Conservation (phyloP, 164 flowering plant species). For the Vitis amurensis region DNA sequence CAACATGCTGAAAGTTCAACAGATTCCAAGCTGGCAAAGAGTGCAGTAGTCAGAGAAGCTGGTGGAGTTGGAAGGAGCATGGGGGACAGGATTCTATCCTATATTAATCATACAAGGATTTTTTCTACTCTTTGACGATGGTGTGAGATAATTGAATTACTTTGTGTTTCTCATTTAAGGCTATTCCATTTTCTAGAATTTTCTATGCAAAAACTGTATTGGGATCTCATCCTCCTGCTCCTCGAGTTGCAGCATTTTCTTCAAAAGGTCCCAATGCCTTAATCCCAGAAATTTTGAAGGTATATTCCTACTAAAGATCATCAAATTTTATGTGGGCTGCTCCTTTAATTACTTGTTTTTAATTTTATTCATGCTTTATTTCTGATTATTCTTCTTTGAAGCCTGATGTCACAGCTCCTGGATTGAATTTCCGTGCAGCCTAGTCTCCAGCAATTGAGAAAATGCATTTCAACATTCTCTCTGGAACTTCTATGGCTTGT, state of each 20-base stretch:
- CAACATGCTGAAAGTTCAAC: constrained; percentile 60
- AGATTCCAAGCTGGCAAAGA: constrained; percentile 67
- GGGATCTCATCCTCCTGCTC: constrained; percentile 59
- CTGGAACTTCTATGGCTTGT: constrained; percentile 92
- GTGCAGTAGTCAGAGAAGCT: constrained; percentile 63
- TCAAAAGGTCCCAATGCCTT: constrained; percentile 76
- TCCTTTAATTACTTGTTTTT: neutral
- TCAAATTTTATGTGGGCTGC: neutral
- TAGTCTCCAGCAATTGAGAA: constrained; percentile 73
- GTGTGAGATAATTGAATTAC: neutral
- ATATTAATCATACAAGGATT: constrained; percentile 57
- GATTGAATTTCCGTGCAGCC: constrained; percentile 81
- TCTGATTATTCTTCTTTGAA: constrained; percentile 26
- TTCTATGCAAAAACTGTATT: constrained; percentile 56
- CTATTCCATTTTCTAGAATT: constrained; percentile 29
- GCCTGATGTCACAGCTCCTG: constrained; percentile 89
- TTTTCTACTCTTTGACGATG: constrained; percentile 7
- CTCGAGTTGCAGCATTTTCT: constrained; percentile 74
- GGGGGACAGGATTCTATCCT: constrained; percentile 56
- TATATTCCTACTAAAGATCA: constrained; percentile 15
- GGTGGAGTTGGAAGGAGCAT: constrained; percentile 60
- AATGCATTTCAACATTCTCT: constrained; percentile 62
- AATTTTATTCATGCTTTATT: neutral
- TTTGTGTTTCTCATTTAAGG: constrained; percentile 7
- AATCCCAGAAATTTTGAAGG: constrained; percentile 78